Evolutionary conservation across 164 flowering plant species (phyloP).

Genomic region (Nymphaea colorata): DNA sequence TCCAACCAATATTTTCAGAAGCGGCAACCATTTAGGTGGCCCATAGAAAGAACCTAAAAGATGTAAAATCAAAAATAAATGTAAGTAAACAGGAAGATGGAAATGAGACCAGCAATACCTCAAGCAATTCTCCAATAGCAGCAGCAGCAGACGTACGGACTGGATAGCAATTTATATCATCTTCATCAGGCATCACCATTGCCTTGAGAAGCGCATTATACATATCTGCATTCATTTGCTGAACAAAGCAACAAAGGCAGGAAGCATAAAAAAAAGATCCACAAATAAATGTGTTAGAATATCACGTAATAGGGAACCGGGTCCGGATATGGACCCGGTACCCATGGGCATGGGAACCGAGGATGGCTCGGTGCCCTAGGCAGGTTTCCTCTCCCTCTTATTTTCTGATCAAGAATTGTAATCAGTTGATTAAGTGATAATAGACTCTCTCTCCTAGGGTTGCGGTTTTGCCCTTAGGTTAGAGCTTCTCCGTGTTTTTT

Average conservation of each 20-base stretch:
- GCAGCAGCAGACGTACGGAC: slow-evolving; percentile 77
- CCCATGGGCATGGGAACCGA: too few species aligned
- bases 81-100: not conserved
- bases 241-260: slow-evolving; percentile 7
- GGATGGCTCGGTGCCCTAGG: too few species aligned
- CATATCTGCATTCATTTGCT: slow-evolving; percentile 60
- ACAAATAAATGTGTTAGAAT: too few species aligned
- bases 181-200: slow-evolving; percentile 37
- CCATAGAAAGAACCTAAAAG: slow-evolving; percentile 7
- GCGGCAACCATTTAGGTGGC: slow-evolving; percentile 75
- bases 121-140: slow-evolving; percentile 58
- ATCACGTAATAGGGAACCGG: too few species aligned
- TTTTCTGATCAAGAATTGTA: too few species aligned
- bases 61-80: not conserved
- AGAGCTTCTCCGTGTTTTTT: too few species aligned
- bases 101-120: slow-evolving; percentile 20
- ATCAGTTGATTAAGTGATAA: too few species aligned
- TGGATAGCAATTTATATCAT: slow-evolving; percentile 49
- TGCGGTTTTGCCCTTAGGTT: too few species aligned
- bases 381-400: too few species aligned
- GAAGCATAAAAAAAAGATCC: too few species aligned
- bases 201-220: slow-evolving; percentile 58
- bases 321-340: too few species aligned
- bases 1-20: slow-evolving; percentile 44
- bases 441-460: too few species aligned